Conservation (phyloP, 169 alveolate species). For the Ichthyophthirius multifiliis region DNA sequence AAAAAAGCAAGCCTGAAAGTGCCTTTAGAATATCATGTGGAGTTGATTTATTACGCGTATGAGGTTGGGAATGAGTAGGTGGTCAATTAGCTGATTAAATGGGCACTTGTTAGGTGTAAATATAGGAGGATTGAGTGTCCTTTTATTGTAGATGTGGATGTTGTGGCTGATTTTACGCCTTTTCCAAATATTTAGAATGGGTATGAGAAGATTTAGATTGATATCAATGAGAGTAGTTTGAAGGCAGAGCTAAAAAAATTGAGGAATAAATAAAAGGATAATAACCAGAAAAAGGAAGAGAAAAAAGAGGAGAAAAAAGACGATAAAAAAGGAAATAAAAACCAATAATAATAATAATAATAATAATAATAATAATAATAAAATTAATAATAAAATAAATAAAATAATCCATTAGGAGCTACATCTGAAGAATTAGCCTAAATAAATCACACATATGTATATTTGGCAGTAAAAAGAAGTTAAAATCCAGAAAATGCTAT, state of each 20-base stretch:
- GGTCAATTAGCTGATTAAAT: conserved; percentile 65
- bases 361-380: too few relatives aligned
- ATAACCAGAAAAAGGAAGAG: too few relatives aligned
- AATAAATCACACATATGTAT: conserved; percentile 77
- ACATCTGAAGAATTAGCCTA: conserved; percentile 77
- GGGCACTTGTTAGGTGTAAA: conserved; percentile 67
- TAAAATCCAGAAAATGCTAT: conserved; percentile 80
- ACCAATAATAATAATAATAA: too few relatives aligned
- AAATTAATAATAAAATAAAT: too few relatives aligned
- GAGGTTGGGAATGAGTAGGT: conserved; percentile 63
- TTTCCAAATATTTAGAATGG: conserved; percentile 81
- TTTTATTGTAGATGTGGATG: conserved; percentile 74
- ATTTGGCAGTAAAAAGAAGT: conserved; percentile 65
- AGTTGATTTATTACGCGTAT: conserved; percentile 67
- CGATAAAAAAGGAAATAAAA: too few relatives aligned
- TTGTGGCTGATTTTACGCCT: conserved; percentile 67
- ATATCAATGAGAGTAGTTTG: conserved; percentile 70
- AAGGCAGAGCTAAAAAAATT: conserved; percentile 73
- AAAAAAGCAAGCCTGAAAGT: conserved; percentile 62
- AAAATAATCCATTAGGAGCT: too few relatives aligned
- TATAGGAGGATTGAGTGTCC: conserved; percentile 83
- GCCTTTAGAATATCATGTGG: conserved; percentile 81
- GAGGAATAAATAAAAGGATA: conserved; percentile 60
- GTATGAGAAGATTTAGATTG: conserved; percentile 75
- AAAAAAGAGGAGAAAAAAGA: too few relatives aligned